Conservation (phyloP, 257 asterid species). For the Plantago elongata region DNA sequence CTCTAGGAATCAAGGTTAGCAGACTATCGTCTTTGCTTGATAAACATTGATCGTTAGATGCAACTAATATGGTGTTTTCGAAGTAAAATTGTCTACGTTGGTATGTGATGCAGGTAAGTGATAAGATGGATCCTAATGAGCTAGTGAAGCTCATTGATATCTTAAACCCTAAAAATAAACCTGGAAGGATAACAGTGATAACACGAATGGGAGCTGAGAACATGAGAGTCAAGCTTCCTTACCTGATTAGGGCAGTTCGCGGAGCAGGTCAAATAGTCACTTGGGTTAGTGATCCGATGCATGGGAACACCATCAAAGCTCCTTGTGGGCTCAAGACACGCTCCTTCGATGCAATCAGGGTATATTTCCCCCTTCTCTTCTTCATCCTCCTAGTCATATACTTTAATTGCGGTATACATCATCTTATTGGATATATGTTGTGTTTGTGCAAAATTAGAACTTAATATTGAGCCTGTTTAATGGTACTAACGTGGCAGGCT, state of each 20-base stretch:
- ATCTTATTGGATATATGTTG: background rate
- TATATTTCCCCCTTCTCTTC: conserved; percentile 2
- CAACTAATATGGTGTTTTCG: no score
- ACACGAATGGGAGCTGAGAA: conserved; percentile 67
- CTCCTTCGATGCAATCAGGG: conserved; percentile 59
- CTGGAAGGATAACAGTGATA: conserved; percentile 60
- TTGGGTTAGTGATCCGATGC: conserved; percentile 77
- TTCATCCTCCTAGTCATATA: background rate
- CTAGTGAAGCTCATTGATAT: conserved; percentile 54
- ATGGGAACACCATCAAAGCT: conserved; percentile 64
- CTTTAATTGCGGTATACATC: background rate
- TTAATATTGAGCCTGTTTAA: no score
- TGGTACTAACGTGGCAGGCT: conserved; percentile 23
- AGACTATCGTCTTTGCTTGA: background rate
- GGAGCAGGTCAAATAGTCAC: conserved; percentile 61
- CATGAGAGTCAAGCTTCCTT: conserved; percentile 62
- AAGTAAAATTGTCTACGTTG: background rate
- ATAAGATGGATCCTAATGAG: conserved; percentile 58
- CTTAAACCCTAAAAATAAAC: conserved; percentile 49
- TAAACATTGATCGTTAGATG: no score
- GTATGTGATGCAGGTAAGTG: conserved; percentile 44
- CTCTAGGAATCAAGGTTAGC: conserved; percentile 61
- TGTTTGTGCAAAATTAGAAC: no score
- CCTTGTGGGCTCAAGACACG: conserved; percentile 69
- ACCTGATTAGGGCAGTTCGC: conserved; percentile 55